Evolutionary conservation across 768 basidiomycete genomes (phyloP), one percentile per base, ranked within the genome.

Genomic region (Rhodosporidiobolus odoratus): DNA sequence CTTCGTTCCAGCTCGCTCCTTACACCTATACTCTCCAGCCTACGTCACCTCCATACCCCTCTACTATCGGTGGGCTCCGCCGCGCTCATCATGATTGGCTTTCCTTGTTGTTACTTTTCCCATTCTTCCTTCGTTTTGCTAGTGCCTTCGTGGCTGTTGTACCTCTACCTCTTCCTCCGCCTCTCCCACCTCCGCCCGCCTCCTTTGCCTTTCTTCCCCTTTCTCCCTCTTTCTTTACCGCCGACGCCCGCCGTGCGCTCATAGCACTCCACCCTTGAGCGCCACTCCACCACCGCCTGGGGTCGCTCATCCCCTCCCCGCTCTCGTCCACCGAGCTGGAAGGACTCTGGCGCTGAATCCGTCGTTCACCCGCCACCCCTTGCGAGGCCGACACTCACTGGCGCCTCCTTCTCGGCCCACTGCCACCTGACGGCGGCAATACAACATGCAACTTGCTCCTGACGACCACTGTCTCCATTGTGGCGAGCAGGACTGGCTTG

Each of bases 41-140:
- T n/a, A n/a, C n/a, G n/a, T n/a, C n/a, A n/a, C n/a, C n/a, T n/a
- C n/a, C n/a, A n/a, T n/a, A n/a, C n/a, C n/a, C n/a, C n/a, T n/a
- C n/a, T n/a, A n/a, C n/a, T n/a, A n/a, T n/a, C n/a, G n/a, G n/a
- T n/a, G n/a, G n/a, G n/a, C n/a, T n/a, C n/a, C n/a, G n/a, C n/a
- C n/a, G n/a, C n/a, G n/a, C n/a, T 23, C 43, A 23, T 45, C 23
- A 23, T n/a, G 48, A 12, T 30, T 53, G 27, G 52, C 30, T 32
- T 30, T 53, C 23, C 23, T 45, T 45, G n/a, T n/a, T n/a, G n/a
- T n/a, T n/a, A n/a, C n/a, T n/a, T n/a, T n/a, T n/a, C n/a, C n/a
- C n/a, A n/a, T n/a, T n/a, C n/a, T n/a, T 30, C 62, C 75, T 38
- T 70, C 68, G 12, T 57, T 76, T 48, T 70, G 65, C 23, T 64